phyloP scores from a whole-genome alignment of 768 basidiomycete genomes.

The Agaricus blazei region DNA sequence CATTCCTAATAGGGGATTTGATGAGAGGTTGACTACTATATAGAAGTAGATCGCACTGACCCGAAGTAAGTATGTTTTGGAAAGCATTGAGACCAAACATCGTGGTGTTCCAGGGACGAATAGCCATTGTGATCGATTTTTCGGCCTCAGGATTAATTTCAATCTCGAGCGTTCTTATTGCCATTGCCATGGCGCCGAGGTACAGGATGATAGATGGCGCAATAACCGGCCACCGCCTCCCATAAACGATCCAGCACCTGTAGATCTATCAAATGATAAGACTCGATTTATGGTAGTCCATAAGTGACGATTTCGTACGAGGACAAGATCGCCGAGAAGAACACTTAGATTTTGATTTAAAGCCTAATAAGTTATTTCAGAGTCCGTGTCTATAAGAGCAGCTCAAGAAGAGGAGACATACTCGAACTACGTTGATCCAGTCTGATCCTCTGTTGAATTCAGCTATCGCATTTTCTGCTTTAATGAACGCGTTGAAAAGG shows the following conservation, averaged over 20 bases:
- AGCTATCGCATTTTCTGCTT: not conserved
- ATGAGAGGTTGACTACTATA: not conserved
- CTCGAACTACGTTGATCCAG: constrained; percentile 4
- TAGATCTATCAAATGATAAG: not conserved
- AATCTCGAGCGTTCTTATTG: not conserved
- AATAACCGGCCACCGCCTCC: not conserved
- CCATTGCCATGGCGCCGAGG: not conserved
- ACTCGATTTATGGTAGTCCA: not conserved
- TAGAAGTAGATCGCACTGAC: not conserved
- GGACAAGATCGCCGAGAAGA: constrained; percentile 1
- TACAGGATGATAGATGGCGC: not conserved
- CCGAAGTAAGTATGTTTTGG: constrained; percentile 3
- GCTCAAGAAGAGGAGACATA: not conserved
- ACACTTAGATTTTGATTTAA: not conserved
- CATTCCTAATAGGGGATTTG: not conserved
- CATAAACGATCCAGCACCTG: constrained; percentile 7
- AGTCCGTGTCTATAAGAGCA: no score
- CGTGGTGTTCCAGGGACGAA: not conserved
- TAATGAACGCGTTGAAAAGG: not conserved
- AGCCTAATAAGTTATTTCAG: not conserved
- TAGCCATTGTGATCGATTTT: not conserved
- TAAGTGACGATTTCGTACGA: not conserved
- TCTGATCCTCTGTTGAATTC: not conserved
- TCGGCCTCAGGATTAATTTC: not conserved
- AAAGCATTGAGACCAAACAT: not conserved